Conservation (phyloP, 768 basidiomycete genomes). For the Dioszegia crocea region DNA sequence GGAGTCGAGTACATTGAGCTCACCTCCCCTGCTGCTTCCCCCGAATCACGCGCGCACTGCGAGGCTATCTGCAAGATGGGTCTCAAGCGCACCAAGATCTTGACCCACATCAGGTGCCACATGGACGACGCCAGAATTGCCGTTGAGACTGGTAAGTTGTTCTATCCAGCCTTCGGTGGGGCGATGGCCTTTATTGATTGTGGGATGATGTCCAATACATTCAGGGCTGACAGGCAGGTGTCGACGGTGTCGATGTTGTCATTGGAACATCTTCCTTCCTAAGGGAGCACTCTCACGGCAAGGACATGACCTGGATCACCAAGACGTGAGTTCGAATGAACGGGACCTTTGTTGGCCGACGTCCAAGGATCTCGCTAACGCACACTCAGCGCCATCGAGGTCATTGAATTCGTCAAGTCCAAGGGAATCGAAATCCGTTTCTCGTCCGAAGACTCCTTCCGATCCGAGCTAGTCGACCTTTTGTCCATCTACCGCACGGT, state of each 20-base stretch:
- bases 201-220: too few species aligned
- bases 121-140: constrained; percentile 99
- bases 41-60: constrained; percentile 88
- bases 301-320: constrained; percentile 99
- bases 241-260: constrained; percentile 98
- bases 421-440: constrained; percentile 99
- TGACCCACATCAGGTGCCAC: constrained; percentile 98
- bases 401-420: constrained; percentile 98
- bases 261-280: constrained; percentile 99
- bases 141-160: constrained; percentile 70
- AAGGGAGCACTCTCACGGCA: constrained; percentile 98
- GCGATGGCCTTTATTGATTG: too few species aligned
- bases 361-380: constrained; percentile 1
- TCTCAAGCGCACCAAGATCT: constrained; percentile 70
- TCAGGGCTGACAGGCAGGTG: constrained; percentile 54
- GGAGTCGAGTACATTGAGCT: constrained; percentile 99
- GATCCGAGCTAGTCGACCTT: constrained; percentile 97
- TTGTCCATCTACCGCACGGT: constrained; percentile 98
- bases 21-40: constrained; percentile 94
- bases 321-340: constrained; percentile 53
- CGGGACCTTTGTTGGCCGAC: too few species aligned
- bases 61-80: constrained; percentile 99
- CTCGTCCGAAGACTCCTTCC: constrained; percentile 99
- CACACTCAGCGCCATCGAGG: constrained; percentile 84
- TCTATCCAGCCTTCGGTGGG: too few species aligned